These are phyloP conservation scores for Erodium texanum DNA, from an alignment of 441 rosid genomes.

Conservation along the genomic window DNA sequence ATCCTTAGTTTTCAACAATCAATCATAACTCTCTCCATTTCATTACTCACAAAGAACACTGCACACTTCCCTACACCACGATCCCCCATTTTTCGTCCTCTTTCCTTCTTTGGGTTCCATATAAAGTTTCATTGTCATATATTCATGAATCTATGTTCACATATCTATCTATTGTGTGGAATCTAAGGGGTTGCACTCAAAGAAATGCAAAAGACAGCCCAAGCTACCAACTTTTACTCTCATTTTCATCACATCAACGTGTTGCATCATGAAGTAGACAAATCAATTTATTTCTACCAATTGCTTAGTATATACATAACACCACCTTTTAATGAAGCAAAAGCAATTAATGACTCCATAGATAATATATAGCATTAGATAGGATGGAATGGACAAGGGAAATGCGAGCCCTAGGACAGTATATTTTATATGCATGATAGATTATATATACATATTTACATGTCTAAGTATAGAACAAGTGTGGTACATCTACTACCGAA, in stretches of 20 bases:
- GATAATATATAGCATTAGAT: not conserved
- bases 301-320: not conserved
- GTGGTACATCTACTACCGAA: not conserved
- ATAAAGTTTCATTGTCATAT: no score
- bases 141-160: no score
- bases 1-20: not conserved
- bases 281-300: not conserved
- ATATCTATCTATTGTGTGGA: no score
- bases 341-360: not conserved
- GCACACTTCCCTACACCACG: no score
- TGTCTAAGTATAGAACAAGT: not conserved
- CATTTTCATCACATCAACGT: not conserved
- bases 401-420: no score
- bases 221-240: no score
- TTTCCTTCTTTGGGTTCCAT: no score
- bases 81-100: no score
- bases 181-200: no score
- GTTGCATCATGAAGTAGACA: not conserved
- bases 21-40: not conserved
- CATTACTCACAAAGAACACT: no score
- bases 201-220: no score
- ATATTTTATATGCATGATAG: not conserved
- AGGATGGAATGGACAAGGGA: no score
- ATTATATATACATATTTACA: not conserved
- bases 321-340: not conserved